Percentiles rank a stretch among this genome's conserved stretches.
phyloP scores from a whole-genome alignment of 2,329 filamentous ascomycete species.

The Lachnellula cervina region DNA sequence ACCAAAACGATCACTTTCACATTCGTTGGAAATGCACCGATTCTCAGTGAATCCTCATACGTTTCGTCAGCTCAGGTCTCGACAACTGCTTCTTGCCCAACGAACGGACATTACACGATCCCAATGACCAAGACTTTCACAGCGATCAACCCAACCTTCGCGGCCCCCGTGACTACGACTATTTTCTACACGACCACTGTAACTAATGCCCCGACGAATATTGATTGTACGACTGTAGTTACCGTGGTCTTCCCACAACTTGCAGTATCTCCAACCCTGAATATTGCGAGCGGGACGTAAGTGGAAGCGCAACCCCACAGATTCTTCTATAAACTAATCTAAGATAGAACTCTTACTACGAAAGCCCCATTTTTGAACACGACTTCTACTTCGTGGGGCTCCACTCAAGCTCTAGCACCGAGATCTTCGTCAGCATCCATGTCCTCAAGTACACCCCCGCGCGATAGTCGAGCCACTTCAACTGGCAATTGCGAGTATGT shows the following conservation, averaged over 20 bases:
- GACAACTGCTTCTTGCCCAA: constrained; percentile 1
- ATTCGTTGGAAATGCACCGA: too few species aligned
- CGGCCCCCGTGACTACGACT: constrained; percentile 2
- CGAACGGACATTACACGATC: constrained; percentile 6
- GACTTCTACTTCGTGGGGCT: too few species aligned
- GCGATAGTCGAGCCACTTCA: too few species aligned
- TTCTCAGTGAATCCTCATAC: too few species aligned
- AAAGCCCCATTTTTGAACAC: too few species aligned
- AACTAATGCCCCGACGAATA: constrained; percentile 1
- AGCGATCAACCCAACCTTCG: not conserved
- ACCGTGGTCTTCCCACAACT: constrained; percentile 5
- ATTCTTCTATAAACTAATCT: not conserved
- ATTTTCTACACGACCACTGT: constrained; percentile 6
- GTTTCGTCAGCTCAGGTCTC: too few species aligned
- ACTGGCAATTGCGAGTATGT: too few species aligned
- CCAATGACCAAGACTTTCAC: constrained; percentile 2
- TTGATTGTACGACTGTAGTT: constrained; percentile 1
- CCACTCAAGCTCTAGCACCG: too few species aligned
- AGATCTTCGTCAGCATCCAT: too few species aligned
- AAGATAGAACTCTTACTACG: not conserved
- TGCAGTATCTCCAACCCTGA: not conserved
- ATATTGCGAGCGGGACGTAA: constrained; percentile 2
- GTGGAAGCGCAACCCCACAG: not conserved
- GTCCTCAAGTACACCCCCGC: too few species aligned
- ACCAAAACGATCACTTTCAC: too few species aligned